phyloP scores from a whole-genome alignment of 177 flowering plant species.

The Tripterygium wilfordii region DNA sequence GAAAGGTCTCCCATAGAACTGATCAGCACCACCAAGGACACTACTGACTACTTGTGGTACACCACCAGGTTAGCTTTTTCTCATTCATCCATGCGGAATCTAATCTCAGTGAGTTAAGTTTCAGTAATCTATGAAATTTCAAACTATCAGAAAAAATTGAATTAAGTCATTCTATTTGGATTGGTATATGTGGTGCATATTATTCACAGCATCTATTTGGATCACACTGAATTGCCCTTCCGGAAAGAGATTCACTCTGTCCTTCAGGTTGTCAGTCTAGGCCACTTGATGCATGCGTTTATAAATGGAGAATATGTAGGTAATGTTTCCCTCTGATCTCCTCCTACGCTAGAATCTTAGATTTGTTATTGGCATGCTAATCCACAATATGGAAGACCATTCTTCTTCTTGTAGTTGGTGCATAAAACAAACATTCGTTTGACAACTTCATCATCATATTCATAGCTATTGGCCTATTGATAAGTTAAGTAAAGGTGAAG shows the following conservation, averaged over 20 bases:
- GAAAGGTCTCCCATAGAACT: slow-evolving; percentile 39
- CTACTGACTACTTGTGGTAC: slow-evolving; percentile 75
- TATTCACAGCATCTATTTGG: slow-evolving; percentile 39
- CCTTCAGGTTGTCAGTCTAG: slow-evolving; percentile 57
- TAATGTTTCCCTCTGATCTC: too few species aligned
- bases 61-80: slow-evolving; percentile 44
- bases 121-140: too few species aligned
- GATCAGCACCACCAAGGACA: slow-evolving; percentile 43
- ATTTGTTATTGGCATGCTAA: too few species aligned
- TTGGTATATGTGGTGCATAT: too few species aligned
- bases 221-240: slow-evolving; percentile 37
- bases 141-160: too few species aligned
- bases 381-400: too few species aligned
- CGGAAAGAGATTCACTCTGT: slow-evolving; percentile 40
- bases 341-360: too few species aligned
- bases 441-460: not conserved
- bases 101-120: too few species aligned
- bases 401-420: too few species aligned
- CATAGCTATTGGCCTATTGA: too few species aligned
- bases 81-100: too few species aligned
- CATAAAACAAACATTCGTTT: not conserved
- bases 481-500: too few species aligned
- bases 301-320: slow-evolving; percentile 70
- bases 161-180: not conserved
- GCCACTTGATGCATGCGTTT: slow-evolving; percentile 58